These are phyloP conservation scores for Scedosporium apiospermum DNA, from an alignment of 2,329 filamentous ascomycete species.

Conservation along the genomic window DNA sequence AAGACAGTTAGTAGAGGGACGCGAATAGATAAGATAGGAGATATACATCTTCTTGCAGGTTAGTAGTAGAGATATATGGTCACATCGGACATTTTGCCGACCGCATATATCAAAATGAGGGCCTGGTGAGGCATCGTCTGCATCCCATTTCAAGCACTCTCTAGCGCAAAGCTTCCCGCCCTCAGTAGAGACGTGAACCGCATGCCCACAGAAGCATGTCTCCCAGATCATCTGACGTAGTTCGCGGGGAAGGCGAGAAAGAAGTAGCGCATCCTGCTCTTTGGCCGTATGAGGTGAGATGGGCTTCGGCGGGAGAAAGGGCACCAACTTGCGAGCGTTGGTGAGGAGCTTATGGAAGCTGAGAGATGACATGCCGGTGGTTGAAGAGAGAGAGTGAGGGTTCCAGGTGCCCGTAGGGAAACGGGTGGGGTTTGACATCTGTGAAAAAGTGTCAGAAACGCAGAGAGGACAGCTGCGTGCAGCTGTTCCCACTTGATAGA, in stretches of 20 bases:
- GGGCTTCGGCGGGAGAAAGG: constrained; percentile 10
- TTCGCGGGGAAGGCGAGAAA: constrained; percentile 10
- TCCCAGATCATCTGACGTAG: constrained; percentile 12
- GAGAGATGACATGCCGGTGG: constrained; percentile 5
- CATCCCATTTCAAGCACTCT: constrained; percentile 7
- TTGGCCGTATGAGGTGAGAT: constrained; percentile 11
- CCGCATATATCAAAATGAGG: not conserved
- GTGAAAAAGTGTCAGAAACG: no score
- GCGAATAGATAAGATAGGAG: constrained; percentile 3
- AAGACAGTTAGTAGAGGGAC: constrained; percentile 7
- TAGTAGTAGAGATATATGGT: constrained; percentile 9
- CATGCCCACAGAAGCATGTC: constrained; percentile 9
- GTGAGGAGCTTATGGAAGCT: constrained; percentile 7
- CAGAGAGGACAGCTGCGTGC: no score
- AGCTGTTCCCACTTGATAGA: no score
- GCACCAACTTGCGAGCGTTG: constrained; percentile 10
- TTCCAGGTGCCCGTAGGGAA: not conserved
- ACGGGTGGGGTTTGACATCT: not conserved
- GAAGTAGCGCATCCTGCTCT: constrained; percentile 9
- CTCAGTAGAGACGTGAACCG: constrained; percentile 8
- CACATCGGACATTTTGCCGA: constrained; percentile 3
- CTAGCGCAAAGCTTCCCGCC: constrained; percentile 6
- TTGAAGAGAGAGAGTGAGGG: not conserved
- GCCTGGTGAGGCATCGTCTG: not conserved
- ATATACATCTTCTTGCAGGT: constrained; percentile 11